Evolutionary conservation across 768 basidiomycete species (phyloP).

Genomic region (Phanerodontia chrysosporium): DNA sequence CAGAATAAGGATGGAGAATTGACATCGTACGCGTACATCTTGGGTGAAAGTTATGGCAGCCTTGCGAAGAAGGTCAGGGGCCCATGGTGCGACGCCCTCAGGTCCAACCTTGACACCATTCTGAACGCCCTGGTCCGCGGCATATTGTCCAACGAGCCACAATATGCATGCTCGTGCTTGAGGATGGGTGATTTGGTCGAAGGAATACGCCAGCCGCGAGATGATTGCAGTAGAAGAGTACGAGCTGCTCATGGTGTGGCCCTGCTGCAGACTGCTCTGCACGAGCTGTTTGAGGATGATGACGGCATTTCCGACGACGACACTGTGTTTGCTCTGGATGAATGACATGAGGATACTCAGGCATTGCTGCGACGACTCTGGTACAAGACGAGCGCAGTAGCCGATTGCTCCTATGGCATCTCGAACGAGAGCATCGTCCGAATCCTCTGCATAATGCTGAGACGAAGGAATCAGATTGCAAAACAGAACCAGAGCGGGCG

Average conservation of each 20-base stretch:
- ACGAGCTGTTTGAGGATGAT: slow-evolving; percentile 83
- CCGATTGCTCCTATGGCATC: slow-evolving; percentile 80
- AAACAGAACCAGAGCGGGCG: too few species aligned
- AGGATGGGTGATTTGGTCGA: slow-evolving; percentile 77
- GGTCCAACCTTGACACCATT: slow-evolving; percentile 25
- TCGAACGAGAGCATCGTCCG: slow-evolving; percentile 64
- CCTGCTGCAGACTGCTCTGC: slow-evolving; percentile 52
- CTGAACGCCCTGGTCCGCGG: slow-evolving; percentile 37
- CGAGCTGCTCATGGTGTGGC: slow-evolving; percentile 21
- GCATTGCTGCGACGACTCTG: slow-evolving; percentile 67
- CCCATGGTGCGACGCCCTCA: slow-evolving; percentile 70
- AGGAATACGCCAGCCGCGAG: slow-evolving; percentile 67
- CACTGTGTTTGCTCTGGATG: slow-evolving; percentile 72
- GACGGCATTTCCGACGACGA: slow-evolving; percentile 75
- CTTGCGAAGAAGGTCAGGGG: slow-evolving; percentile 85
- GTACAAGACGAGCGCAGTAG: slow-evolving; percentile 61
- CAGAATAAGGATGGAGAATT: not conserved
- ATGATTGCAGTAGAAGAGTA: slow-evolving; percentile 60
- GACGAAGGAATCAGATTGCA: too few species aligned
- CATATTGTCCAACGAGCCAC: slow-evolving; percentile 92
- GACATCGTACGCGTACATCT: slow-evolving; percentile 48
- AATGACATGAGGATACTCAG: slow-evolving; percentile 72
- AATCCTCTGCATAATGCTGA: slow-evolving; percentile 81
- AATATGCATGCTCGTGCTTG: slow-evolving; percentile 83
- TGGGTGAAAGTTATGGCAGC: slow-evolving; percentile 63